Evolutionary conservation across 192 early-diverging fungal genomes (phyloP).

Genomic region (Coemansia sp.): DNA sequence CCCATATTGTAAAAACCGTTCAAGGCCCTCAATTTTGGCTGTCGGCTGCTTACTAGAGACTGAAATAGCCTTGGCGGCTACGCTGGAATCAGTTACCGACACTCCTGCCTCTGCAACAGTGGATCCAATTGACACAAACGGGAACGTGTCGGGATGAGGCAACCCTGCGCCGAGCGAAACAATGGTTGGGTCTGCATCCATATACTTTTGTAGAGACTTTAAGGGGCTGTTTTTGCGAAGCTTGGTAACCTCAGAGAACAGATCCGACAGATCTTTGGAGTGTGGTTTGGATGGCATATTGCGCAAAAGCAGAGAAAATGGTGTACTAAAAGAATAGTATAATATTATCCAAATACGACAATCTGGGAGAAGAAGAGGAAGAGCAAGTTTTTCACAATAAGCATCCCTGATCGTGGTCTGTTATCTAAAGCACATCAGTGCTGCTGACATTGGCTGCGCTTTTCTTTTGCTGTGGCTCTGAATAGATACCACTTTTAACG

Average conservation of each 20-base stretch:
- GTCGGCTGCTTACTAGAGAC: conserved; percentile 3
- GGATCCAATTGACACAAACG: conserved; percentile 59
- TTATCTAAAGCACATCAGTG: too few relatives aligned
- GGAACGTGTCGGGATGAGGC: conserved; percentile 68
- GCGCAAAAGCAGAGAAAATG: neutral
- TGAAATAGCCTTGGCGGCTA: neutral
- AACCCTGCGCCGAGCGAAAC: conserved; percentile 73
- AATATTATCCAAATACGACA: neutral
- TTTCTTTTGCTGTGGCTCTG: too few relatives aligned
- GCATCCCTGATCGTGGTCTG: too few relatives aligned
- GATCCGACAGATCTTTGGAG: conserved; percentile 41
- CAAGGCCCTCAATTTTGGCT: conserved; percentile 40
- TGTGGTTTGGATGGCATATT: conserved; percentile 27
- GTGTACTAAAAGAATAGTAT: neutral
- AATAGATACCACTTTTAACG: too few relatives aligned
- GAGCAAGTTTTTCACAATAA: neutral
- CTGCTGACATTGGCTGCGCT: too few relatives aligned
- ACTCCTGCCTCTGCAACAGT: conserved; percentile 60
- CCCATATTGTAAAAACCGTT: conserved; percentile 65
- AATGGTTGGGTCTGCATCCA: conserved; percentile 53
- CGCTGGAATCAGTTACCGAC: conserved; percentile 56
- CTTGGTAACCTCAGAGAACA: conserved; percentile 40
- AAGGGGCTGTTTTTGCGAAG: conserved; percentile 50
- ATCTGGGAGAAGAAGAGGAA: neutral
- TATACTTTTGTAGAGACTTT: conserved; percentile 46